Evolutionary conservation across 805 yeast species (phyloP), one percentile per base, ranked within the genome.

Genomic region (Nakazawaea laoshanensis): DNA sequence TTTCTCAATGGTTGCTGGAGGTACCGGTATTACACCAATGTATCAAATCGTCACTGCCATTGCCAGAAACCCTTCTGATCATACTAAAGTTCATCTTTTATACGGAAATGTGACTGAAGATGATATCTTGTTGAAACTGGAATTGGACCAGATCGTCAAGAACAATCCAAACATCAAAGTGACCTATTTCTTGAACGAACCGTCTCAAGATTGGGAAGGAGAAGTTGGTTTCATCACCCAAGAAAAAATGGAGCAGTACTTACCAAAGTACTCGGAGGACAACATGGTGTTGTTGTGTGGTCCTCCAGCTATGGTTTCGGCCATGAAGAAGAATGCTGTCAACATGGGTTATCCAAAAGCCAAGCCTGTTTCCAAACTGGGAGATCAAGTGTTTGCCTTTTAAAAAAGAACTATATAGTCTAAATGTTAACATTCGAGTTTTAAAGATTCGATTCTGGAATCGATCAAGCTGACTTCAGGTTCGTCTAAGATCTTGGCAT

Each of bases 11-110:
- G 77, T 89, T 44, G 94, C 95, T 26, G 96, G 96, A 45, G 97
- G 96, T 50, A 85, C 96, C 24, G 96, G 96, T 55, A 81, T 87
- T 49, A 81, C 96, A 6, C 96, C 96, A 53, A 87, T 87, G 96
- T 85, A 76, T 59, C 96, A 87, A 64, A 78, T 87, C 45, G 75
- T 88, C 45, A 81, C 83, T 46, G 83, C 94, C 10, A 78, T 88
- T 44, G 76, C 77, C 47, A 61, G 65, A 37, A 75, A 88, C 53
- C 89, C 94, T 16, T 61, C 67, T 12, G 96, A 89, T 59, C 68
- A 65, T 30, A 88, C 96, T 39, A 70, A 76, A 49, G 74, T 86
- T 42, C 63, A 70, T 34, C 66, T 88, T 46, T 53, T 88, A 26
- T 89, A 81, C 52, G 96, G 95, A 47, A 85, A 83, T 49, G 86